Base-by-base conservation (phyloP, 805 yeast species). In the Monosporozyma yasuniensis region DNA sequence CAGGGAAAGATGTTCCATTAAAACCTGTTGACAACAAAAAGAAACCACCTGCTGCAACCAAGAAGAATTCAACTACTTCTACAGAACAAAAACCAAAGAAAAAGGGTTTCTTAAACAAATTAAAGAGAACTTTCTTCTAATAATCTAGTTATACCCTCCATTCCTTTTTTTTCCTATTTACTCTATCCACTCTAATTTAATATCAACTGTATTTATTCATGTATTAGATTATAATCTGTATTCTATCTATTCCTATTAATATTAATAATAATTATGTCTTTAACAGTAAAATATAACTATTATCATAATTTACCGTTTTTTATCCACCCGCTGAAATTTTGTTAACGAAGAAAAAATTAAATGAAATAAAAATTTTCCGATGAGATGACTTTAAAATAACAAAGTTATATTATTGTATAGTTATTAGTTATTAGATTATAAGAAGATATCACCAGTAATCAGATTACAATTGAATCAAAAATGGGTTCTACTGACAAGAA, bases 351-450 rank as follows among this genome's bases (percentile, higher is more conserved):
- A 7, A 25, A 42, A 43, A 48, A 32, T 7, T 30, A 19, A 34
- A 41, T 25, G 21, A 38, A 28, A 11, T 28, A 41, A 46, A 50
- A 42, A 46, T 49, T 44, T 32, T 35, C 47, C 42, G 50, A 38
- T 42, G 44, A 45, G 45, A 43, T 25, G 45, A 42, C 35, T 42
- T 25, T 45, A 38, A 21, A 25, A 22, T 32, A 32, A 32, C n/a
- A 14, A 12, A 32, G 6, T 32, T n/a, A 30, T 4, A 12, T 32
- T 32, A 14, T 12, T 32, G 6, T 12, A 4, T 12, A 12, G 16
- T 7, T 14, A 12, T 14, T 14, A 32, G 7, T 14, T 12, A 1
- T 12, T 32, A 5, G 14, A 14, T 14, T n/a, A 5, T n/a, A 32
- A 32, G 35, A 14, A 8, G 3, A 14, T 12, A 32, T n/a, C 14